Percentiles rank a stretch among this genome's conserved stretches.
These are phyloP conservation scores for Hordeum marinum DNA, from an alignment of 176 grass and related monocot species.

Conservation along the genomic window DNA sequence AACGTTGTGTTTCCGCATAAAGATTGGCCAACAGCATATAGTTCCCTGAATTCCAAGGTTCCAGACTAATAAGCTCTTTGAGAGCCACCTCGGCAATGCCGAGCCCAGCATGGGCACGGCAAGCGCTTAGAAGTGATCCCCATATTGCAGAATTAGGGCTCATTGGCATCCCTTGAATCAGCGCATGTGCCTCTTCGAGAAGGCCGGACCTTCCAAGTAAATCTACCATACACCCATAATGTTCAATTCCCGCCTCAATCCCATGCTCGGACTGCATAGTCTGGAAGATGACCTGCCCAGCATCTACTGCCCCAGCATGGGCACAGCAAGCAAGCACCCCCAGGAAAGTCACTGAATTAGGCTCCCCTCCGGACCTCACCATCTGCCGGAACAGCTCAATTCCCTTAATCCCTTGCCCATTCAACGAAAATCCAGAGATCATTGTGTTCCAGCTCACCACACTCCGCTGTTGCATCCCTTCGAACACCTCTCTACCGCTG, in stretches of 20 bases:
- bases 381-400: slow-evolving; percentile 48
- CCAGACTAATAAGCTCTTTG: slow-evolving; percentile 63
- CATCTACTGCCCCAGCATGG: slow-evolving; percentile 42
- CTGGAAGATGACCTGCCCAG: slow-evolving; percentile 41
- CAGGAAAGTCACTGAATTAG: slow-evolving; percentile 54
- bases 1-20: slow-evolving; percentile 39
- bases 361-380: background rate
- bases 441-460: slow-evolving; percentile 58
- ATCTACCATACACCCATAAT: slow-evolving; percentile 65
- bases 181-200: slow-evolving; percentile 37
- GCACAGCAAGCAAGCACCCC: slow-evolving; percentile 56
- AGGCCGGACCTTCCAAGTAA: slow-evolving; percentile 50
- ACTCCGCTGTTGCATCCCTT: slow-evolving; percentile 21
- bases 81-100: slow-evolving; percentile 45
- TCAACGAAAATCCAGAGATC: slow-evolving; percentile 44
- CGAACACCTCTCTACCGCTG: slow-evolving; percentile 27
- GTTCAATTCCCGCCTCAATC: slow-evolving; percentile 35
- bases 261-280: slow-evolving; percentile 31
- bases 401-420: slow-evolving; percentile 38
- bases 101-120: slow-evolving; percentile 30
- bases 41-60: slow-evolving; percentile 61
- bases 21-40: slow-evolving; percentile 59
- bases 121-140: slow-evolving; percentile 51
- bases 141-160: slow-evolving; percentile 54
- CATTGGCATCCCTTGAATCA: slow-evolving; percentile 45